These are phyloP conservation scores for Scedosporium apiospermum DNA, from an alignment of 2,329 filamentous ascomycete genomes.

Conservation along the genomic window DNA sequence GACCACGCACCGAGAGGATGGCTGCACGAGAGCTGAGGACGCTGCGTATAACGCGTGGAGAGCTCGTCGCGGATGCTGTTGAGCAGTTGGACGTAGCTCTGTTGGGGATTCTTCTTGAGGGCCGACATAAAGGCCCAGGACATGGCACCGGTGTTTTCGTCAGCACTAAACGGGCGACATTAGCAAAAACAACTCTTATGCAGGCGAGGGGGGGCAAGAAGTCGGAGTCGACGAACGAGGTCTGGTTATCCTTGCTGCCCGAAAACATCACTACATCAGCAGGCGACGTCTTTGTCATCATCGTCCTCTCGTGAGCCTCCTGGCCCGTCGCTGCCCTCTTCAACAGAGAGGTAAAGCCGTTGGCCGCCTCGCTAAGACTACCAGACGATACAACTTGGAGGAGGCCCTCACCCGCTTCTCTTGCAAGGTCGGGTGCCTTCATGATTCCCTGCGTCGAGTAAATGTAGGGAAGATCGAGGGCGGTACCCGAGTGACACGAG, in stretches of 20 bases:
- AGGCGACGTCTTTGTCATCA: constrained; percentile 84
- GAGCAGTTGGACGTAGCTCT: constrained; percentile 93
- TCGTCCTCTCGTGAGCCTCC: constrained; percentile 68
- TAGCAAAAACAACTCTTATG: constrained; percentile 78
- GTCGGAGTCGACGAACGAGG: constrained; percentile 55
- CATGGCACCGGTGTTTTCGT: constrained; percentile 71
- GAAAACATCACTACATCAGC: constrained; percentile 98
- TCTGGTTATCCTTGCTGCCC: constrained; percentile 93
- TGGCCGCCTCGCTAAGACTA: constrained; percentile 70
- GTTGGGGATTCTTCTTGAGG: constrained; percentile 92
- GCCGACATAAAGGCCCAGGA: constrained; percentile 93
- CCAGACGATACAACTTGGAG: constrained; percentile 50
- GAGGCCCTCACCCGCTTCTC: constrained; percentile 56
- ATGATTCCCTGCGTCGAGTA: constrained; percentile 61
- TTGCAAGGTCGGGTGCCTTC: constrained; percentile 59
- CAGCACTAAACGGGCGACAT: constrained; percentile 45
- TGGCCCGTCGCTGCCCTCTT: constrained; percentile 81
- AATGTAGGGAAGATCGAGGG: constrained; percentile 57
- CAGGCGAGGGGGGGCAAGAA: constrained; percentile 5
- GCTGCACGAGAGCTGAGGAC: constrained; percentile 93
- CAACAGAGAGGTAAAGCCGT: constrained; percentile 70
- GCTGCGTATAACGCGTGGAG: constrained; percentile 79
- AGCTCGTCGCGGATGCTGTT: constrained; percentile 96
- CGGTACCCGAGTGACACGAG: constrained; percentile 59
- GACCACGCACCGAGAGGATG: constrained; percentile 76